phyloP scores from a whole-genome alignment of 2,329 filamentous ascomycete genomes.

The Sphaerulina vaccinii region DNA sequence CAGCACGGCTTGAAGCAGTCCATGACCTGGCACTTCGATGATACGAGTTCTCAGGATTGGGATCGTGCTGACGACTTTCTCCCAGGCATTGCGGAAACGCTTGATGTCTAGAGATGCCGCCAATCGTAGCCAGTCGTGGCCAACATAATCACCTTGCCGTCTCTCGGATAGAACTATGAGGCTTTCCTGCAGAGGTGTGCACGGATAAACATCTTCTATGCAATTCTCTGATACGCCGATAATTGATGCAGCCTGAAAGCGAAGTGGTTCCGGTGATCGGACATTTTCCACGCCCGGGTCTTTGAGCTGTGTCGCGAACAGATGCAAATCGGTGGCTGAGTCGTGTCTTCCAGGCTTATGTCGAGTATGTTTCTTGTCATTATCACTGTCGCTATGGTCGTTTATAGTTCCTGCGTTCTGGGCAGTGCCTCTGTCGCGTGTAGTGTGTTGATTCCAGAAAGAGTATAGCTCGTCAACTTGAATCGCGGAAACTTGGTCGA shows the following conservation, averaged over 20 bases:
- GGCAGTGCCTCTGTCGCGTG: no score
- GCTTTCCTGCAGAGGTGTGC: conserved; percentile 22
- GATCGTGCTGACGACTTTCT: conserved; percentile 33
- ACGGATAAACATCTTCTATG: conserved; percentile 53
- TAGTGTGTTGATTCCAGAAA: no score
- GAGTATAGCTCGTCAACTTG: no score
- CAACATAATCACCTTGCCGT: conserved; percentile 54
- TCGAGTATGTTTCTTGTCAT: no score
- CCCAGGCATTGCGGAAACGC: conserved; percentile 40
- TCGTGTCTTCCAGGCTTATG: no score
- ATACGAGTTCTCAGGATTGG: conserved; percentile 41
- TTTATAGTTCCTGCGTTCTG: no score
- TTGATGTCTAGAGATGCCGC: conserved; percentile 32
- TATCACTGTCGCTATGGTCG: no score
- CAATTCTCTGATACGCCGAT: not conserved
- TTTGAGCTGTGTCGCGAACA: no score
- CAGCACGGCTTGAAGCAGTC: conserved; percentile 28
- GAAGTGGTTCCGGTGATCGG: not conserved
- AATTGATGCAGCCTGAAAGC: not conserved
- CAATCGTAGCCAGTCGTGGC: conserved; percentile 36
- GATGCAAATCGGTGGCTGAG: no score
- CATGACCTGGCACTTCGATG: conserved; percentile 8
- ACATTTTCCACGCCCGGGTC: not conserved
- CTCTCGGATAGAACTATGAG: conserved; percentile 55
- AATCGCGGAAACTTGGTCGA: not conserved